Evolutionary conservation across 2,329 filamentous ascomycete species (phyloP).

Genomic region (Colletotrichum sojae): DNA sequence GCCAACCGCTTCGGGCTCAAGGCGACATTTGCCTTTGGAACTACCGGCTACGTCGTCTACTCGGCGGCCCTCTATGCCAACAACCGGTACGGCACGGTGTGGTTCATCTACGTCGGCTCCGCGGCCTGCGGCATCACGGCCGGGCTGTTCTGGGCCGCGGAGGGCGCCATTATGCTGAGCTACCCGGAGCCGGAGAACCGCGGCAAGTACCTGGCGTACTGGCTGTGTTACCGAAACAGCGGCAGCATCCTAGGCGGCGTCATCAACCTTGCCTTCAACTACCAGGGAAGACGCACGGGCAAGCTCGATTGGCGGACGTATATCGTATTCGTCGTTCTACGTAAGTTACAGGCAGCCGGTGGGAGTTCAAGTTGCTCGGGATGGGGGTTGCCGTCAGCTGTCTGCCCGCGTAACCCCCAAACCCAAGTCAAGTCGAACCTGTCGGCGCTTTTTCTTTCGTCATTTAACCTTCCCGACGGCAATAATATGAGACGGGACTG

Average conservation of each 20-base stretch:
- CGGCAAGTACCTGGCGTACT: constrained; percentile 40
- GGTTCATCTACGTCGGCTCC: constrained; percentile 45
- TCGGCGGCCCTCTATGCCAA: constrained; percentile 55
- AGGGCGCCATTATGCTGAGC: constrained; percentile 47
- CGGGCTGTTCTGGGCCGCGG: constrained; percentile 46
- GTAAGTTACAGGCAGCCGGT: background rate
- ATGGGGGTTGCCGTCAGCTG: background rate
- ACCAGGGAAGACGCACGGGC: constrained; percentile 42
- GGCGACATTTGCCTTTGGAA: constrained; percentile 52
- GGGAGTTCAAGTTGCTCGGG: background rate
- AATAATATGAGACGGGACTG: constrained; percentile 17
- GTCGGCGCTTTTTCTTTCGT: background rate
- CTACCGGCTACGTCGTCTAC: constrained; percentile 53
- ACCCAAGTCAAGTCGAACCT: background rate
- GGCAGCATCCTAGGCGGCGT: constrained; percentile 57
- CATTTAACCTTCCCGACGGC: constrained; percentile 4
- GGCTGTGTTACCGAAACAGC: constrained; percentile 43
- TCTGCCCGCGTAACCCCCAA: background rate
- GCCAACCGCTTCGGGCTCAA: constrained; percentile 51
- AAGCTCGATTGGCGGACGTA: constrained; percentile 47
- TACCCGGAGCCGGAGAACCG: constrained; percentile 40
- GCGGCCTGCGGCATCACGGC: constrained; percentile 44
- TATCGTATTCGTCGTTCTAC: constrained; percentile 47
- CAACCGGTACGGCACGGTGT: constrained; percentile 47
- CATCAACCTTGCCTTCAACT: constrained; percentile 61